These are phyloP conservation scores for Moringa oleifera DNA, from an alignment of 345 rosid species.

Conservation along the genomic window DNA sequence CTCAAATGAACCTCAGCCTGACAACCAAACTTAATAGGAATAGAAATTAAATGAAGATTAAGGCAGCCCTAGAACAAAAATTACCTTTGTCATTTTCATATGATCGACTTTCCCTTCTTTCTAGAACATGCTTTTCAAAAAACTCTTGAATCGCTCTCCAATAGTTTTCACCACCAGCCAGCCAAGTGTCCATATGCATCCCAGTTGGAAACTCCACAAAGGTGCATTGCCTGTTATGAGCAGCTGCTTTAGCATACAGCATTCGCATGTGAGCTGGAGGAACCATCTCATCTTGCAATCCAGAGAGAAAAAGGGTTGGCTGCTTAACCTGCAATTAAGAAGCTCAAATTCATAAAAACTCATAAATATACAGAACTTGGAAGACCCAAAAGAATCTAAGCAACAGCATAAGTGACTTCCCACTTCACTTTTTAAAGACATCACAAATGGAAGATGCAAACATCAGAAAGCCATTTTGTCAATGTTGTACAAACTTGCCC, in stretches of 20 bases:
- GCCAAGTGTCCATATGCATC: slow-evolving; percentile 99
- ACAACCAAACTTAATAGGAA: too few relatives aligned
- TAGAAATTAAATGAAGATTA: too few relatives aligned
- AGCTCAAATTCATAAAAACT: slow-evolving; percentile 11
- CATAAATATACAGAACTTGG: neutral
- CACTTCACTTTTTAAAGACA: slow-evolving; percentile 2
- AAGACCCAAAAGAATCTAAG: neutral
- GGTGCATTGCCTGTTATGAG: slow-evolving; percentile 57
- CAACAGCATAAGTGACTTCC: neutral
- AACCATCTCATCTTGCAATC: slow-evolving; percentile 98
- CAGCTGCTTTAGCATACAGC: slow-evolving; percentile 88
- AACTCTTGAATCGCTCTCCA: slow-evolving; percentile 68
- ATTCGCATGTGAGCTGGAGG: slow-evolving; percentile 89
- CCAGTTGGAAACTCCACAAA: slow-evolving; percentile 89
- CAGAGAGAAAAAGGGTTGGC: slow-evolving; percentile 93
- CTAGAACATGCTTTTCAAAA: slow-evolving; percentile 54
- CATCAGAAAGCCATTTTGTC: slow-evolving; percentile 1
- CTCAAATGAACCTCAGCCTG: too few relatives aligned
- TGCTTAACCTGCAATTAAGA: slow-evolving; percentile 61
- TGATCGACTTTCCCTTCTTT: slow-evolving; percentile 33
- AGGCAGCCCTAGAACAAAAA: too few relatives aligned
- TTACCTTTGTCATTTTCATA: slow-evolving; percentile 25
- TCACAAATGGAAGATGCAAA: neutral
- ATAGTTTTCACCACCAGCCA: slow-evolving; percentile 81
- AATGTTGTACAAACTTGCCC: neutral